phyloP scores from a whole-genome alignment of 768 basidiomycete species.

The Leccinum broughii region DNA sequence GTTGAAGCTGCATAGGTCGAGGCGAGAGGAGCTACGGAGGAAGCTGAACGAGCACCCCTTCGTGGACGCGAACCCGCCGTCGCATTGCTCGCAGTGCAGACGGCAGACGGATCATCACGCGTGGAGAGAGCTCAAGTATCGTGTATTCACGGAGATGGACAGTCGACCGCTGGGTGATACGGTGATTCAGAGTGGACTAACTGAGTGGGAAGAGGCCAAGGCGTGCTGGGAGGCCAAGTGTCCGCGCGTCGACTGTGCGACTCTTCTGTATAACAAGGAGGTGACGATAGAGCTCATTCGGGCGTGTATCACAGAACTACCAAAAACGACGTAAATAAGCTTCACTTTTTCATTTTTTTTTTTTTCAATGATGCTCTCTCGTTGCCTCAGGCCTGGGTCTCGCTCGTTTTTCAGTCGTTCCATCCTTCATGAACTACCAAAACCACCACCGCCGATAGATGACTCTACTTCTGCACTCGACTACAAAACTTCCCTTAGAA shows the following conservation, averaged over 20 bases:
- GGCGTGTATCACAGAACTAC: conserved; percentile 54
- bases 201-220: conserved; percentile 57
- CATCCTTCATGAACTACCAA: conserved; percentile 46
- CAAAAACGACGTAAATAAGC: conserved; percentile 33
- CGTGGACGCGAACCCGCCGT: conserved; percentile 44
- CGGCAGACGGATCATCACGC: conserved; percentile 53
- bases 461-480: conserved; percentile 95
- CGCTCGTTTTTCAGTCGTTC: conserved; percentile 27
- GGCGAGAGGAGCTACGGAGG: conserved; percentile 49
- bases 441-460: conserved; percentile 78
- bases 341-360: no score
- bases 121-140: conserved; percentile 65
- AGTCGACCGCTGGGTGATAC: conserved; percentile 59
- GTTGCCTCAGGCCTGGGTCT: neutral
- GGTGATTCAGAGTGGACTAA: conserved; percentile 47
- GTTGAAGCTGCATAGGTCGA: conserved; percentile 51
- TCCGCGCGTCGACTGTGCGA: conserved; percentile 42
- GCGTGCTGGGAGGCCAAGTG: conserved; percentile 64
- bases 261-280: conserved; percentile 55
- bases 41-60: conserved; percentile 60
- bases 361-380: no score
- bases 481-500: conserved; percentile 76
- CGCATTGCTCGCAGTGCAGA: conserved; percentile 50
- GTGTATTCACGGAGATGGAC: conserved; percentile 59
- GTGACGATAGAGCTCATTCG: conserved; percentile 51